These are phyloP conservation scores for Trichoderma asperellum DNA, from an alignment of 2,329 filamentous ascomycete genomes.

Conservation along the genomic window DNA sequence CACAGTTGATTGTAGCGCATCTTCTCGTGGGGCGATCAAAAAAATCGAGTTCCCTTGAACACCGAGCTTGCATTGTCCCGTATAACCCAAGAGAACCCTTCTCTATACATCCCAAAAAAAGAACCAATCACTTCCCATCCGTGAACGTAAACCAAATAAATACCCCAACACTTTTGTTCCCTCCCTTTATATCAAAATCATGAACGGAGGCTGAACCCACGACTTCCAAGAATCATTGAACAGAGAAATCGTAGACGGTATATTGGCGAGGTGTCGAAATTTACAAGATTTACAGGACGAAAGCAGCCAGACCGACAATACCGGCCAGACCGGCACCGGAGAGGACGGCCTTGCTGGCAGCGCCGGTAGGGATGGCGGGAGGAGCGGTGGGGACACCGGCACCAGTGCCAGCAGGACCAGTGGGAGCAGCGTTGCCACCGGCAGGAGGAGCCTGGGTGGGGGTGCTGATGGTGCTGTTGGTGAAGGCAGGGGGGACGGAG, in stretches of 20 bases:
- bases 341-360: conserved; percentile 60
- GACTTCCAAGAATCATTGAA: conserved; percentile 47
- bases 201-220: conserved; percentile 45
- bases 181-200: conserved; percentile 41
- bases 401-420: conserved; percentile 33
- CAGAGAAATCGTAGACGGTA: conserved; percentile 41
- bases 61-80: conserved; percentile 41
- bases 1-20: conserved; percentile 25
- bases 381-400: conserved; percentile 38
- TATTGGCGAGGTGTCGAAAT: conserved; percentile 41
- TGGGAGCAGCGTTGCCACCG: conserved; percentile 36
- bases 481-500: conserved; percentile 38
- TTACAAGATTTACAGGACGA: conserved; percentile 58
- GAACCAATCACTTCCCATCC: conserved; percentile 34
- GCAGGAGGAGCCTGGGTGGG: conserved; percentile 44
- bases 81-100: conserved; percentile 39
- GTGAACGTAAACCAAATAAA: conserved; percentile 38
- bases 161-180: conserved; percentile 35
- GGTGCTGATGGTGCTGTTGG: conserved; percentile 42
- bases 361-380: conserved; percentile 52
- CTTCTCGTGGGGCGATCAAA: conserved; percentile 27
- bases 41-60: conserved; percentile 29
- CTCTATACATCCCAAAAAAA: conserved; percentile 44
- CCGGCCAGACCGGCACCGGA: conserved; percentile 64
- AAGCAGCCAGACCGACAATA: conserved; percentile 62